A percentile compares a stretch with the other conserved stretches of the same genome.
phyloP scores from a whole-genome alignment of 768 basidiomycete species.

The Psilocybe cubensis region DNA sequence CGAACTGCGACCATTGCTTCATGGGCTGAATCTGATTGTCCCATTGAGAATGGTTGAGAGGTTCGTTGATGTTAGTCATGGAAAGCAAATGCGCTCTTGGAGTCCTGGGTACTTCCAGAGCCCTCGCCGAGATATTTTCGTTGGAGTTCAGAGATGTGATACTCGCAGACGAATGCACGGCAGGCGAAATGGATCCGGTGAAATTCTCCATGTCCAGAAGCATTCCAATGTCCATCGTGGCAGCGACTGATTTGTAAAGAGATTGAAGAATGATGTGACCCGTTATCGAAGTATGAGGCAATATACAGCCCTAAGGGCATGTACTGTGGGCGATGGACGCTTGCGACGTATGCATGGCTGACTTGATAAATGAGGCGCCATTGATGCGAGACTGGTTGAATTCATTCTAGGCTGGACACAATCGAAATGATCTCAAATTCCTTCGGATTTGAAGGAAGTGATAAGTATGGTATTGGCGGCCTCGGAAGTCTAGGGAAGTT shows the following conservation, averaged over 20 bases:
- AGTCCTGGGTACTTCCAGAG: background rate
- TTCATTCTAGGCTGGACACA: background rate
- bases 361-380: constrained; percentile 2
- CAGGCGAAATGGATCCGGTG: constrained; percentile 7
- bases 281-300: background rate
- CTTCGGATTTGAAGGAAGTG: background rate
- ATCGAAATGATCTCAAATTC: background rate
- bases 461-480: background rate
- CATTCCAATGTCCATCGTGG: constrained; percentile 10
- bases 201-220: constrained; percentile 12
- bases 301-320: background rate
- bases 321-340: background rate
- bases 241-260: background rate
- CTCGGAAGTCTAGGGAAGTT: too few species aligned
- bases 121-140: background rate
- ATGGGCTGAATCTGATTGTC: background rate
- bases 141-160: constrained; percentile 3
- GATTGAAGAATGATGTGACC: background rate
- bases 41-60: constrained; percentile 5
- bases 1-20: constrained; percentile 6
- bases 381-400: constrained; percentile 3
- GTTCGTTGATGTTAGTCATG: constrained; percentile 6
- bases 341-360: background rate
- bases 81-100: constrained; percentile 11
- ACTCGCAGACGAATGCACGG: constrained; percentile 9